A percentile compares a stretch with the other conserved stretches of the same genome.
Evolutionary conservation across 169 alveolate species (phyloP).

Genomic region (Amoebophrya sp.): DNA sequence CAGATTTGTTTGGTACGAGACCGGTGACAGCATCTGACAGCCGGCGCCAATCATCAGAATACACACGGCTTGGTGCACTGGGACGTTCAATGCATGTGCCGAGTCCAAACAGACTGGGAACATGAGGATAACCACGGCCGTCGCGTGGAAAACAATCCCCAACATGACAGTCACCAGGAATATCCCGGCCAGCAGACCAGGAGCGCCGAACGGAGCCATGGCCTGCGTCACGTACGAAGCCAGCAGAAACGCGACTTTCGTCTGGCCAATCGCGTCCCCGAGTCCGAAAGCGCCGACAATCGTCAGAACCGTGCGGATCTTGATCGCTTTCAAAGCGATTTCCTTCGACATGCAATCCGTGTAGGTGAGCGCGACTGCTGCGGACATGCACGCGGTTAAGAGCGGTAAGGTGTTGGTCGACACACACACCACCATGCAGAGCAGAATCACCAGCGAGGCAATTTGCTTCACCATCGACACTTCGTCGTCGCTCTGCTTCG

Average conservation of each 20-base stretch:
- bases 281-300: constrained; percentile 40
- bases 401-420: constrained; percentile 31
- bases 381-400: constrained; percentile 30
- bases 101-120: constrained; percentile 26
- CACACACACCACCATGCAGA: neutral
- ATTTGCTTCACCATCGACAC: neutral
- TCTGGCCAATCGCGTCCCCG: constrained; percentile 35
- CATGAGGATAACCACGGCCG: constrained; percentile 37
- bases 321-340: neutral
- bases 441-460: neutral
- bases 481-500: neutral
- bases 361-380: neutral
- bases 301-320: constrained; percentile 35
- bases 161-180: constrained; percentile 2
- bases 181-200: constrained; percentile 30
- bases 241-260: constrained; percentile 24
- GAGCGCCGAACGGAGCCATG: constrained; percentile 29
- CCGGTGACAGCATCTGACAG: constrained; percentile 36
- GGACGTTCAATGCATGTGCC: constrained; percentile 4
- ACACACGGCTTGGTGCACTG: constrained; percentile 30
- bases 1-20: constrained; percentile 36
- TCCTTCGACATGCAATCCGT: constrained; percentile 25
- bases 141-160: constrained; percentile 38
- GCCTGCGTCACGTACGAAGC: constrained; percentile 1
- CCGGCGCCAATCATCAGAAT: constrained; percentile 24